Base-by-base conservation (phyloP, 1,284 basidiomycete genomes). In the Rhodotorula sp. region DNA sequence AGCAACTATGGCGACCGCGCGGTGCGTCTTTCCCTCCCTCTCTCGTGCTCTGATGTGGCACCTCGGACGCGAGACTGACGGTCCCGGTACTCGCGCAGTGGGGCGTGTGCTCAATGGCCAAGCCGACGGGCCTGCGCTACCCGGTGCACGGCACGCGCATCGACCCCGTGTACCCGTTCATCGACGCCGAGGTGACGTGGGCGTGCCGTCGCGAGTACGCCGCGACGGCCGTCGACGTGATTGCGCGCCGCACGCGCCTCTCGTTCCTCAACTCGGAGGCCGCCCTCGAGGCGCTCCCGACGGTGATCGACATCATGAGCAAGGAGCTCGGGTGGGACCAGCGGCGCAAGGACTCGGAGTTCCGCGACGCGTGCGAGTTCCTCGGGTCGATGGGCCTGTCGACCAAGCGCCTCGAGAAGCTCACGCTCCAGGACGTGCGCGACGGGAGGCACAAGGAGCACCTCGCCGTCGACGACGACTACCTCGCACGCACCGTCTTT, bases 231-330 rank as follows among this genome's bases (percentile, higher is more conserved):
- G 86, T 90, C 74, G 96, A 99, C 83, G 92, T 98, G 79, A 88
- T 98, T 78, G 92, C 92, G 3, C 91, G 96, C 9, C 90, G 95
- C 66, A 91, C 91, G 27, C 89, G 95, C 55, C 86, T 98, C 58
- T 90, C 92, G 17, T 98, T 98, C 88, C 88, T 98, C 76, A 95
- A 97, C 82, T 90, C 90, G 2, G 90, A 91, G 78, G 91, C 91
- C 0, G 90, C 96, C 0, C 87, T 96, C 64, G 88, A 91, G 63
- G 87, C 90, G 1, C 87, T 98, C 68, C 94, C 95, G 3, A 86
- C 87, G 53, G 89, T 98, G 66, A 89, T 97, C 72, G 91, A 93
- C 69, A 90, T 97, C 80, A 97, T 98, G 93, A 87, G 88, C 44
- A 86, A 87, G 65, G 93, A 97, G 81, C 86, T 94, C 27, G 85